Evolutionary conservation across 2,329 filamentous ascomycete species (phyloP), one percentile per base, ranked within the genome.

Genomic region (Xylaria sp.): DNA sequence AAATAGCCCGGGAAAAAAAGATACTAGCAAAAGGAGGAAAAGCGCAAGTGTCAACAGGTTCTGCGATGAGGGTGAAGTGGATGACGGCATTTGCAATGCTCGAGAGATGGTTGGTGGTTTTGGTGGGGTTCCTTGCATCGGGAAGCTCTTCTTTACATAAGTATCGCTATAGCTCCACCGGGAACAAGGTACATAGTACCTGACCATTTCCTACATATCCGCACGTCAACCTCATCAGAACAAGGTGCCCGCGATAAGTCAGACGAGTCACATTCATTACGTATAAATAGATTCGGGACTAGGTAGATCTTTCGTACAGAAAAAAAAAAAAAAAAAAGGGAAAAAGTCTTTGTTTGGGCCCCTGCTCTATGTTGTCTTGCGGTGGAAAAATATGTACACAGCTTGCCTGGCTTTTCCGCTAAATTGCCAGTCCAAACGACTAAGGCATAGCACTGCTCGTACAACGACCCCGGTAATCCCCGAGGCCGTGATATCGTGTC

Each of bases 1-100:
- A 63, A 87, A 87, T 23, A 80, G 60, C 0, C 73, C 71, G 0
- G 85, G 85, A 67, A 86, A 87, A 61, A 87, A 76, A 27, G 78
- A 73, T 43, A 85, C 35, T 13, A 85, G 71, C 35, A 87, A 76
- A 10, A 85, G 57, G n/a, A 80, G 54, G 54, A 82, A 67, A 8
- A 87, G 74, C 43, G 81, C 69, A 27, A 84, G 67, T 6, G 80
- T 83, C 43, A 64, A 65, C 75, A 79, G 62, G 70, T 75, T 63
- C 71, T 73, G 66, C 69, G 76, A 61, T 71, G 72, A 68, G 75
- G 70, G 68, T 73, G 69, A 70, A 70, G 70, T 64, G 69, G 72
- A 75, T 74, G 79, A 78, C 76, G 76, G 78, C 80, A 80, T 75
- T 75, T 69, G 66, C 58, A 59, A 66, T 62, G 54, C 62, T 63